Evolutionary conservation across 1,284 basidiomycete species (phyloP).

Genomic region (Malassezia vespertilionis): DNA sequence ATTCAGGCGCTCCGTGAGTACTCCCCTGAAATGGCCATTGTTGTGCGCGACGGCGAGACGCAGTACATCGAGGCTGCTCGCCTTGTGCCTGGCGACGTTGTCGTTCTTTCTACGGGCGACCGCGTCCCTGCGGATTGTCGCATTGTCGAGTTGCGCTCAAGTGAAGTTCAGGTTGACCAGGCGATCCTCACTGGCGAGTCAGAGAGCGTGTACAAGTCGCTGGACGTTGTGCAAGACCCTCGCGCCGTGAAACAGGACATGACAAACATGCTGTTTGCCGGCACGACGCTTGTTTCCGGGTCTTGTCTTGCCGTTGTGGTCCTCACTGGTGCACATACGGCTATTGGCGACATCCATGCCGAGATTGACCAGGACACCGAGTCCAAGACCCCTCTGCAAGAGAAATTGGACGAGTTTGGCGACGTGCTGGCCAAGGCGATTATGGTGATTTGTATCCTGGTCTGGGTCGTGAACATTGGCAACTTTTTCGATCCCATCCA

Average conservation of each 20-base stretch:
- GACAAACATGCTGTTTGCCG: slow-evolving; percentile 45
- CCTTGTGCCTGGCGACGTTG: slow-evolving; percentile 44
- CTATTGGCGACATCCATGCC: slow-evolving; percentile 44
- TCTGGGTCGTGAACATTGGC: slow-evolving; percentile 46
- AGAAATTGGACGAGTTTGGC: slow-evolving; percentile 47
- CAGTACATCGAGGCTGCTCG: slow-evolving; percentile 28
- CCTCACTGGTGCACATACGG: slow-evolving; percentile 36
- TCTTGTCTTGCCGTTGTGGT: slow-evolving; percentile 37
- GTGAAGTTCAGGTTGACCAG: slow-evolving; percentile 42
- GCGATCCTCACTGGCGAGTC: slow-evolving; percentile 46
- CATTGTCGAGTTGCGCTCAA: slow-evolving; percentile 37
- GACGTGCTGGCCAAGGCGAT: slow-evolving; percentile 45
- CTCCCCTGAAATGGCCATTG: slow-evolving; percentile 38
- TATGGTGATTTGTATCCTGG: slow-evolving; percentile 44
- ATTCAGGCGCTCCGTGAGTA: slow-evolving; percentile 45
- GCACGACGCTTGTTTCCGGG: slow-evolving; percentile 41
- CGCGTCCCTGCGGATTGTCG: slow-evolving; percentile 45
- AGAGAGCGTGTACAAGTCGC: slow-evolving; percentile 37
- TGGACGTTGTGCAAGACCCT: slow-evolving; percentile 26
- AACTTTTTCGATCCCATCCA: slow-evolving; percentile 45
- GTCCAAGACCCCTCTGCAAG: slow-evolving; percentile 44
- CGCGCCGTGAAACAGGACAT: slow-evolving; percentile 46
- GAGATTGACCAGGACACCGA: slow-evolving; percentile 41
- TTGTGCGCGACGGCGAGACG: slow-evolving; percentile 30
- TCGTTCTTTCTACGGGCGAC: slow-evolving; percentile 42